Percentiles rank a stretch among this genome's conserved stretches.
Conservation (phyloP, 2,329 filamentous ascomycete genomes). For the Elsinoe ampelina region DNA sequence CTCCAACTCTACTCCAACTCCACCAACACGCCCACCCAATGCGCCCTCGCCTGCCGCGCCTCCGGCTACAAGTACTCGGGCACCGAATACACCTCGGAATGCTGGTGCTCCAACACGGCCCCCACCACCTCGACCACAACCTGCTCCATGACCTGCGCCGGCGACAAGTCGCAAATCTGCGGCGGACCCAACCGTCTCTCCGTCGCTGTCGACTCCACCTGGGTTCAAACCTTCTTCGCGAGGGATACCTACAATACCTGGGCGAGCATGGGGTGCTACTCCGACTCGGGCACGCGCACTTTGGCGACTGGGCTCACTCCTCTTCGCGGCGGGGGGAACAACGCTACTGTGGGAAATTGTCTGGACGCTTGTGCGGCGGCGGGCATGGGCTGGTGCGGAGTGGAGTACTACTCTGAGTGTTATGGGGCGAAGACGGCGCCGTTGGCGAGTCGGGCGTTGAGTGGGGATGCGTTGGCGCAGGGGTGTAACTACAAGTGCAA, state of each 20-base stretch:
- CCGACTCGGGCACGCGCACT: slow-evolving; percentile 19
- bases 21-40: slow-evolving; percentile 20
- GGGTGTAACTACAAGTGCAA: slow-evolving; percentile 24
- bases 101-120: slow-evolving; percentile 18
- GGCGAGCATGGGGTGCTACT: slow-evolving; percentile 23
- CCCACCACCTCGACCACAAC: not conserved
- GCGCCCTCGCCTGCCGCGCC: slow-evolving; percentile 21
- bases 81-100: slow-evolving; percentile 25
- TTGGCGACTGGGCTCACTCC: slow-evolving; percentile 18
- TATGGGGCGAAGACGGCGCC: slow-evolving; percentile 19
- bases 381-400: slow-evolving; percentile 22
- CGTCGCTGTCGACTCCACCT: slow-evolving; percentile 20
- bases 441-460: slow-evolving; percentile 11
- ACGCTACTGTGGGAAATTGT: slow-evolving; percentile 23
- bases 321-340: slow-evolving; percentile 19
- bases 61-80: slow-evolving; percentile 24
- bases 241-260: slow-evolving; percentile 18
- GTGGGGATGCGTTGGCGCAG: slow-evolving; percentile 19
- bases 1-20: slow-evolving; percentile 17
- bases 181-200: slow-evolving; percentile 23
- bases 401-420: slow-evolving; percentile 24
- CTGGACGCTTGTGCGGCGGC: slow-evolving; percentile 20
- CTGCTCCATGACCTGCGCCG: slow-evolving; percentile 24
- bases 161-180: slow-evolving; percentile 24
- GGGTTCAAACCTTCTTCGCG: slow-evolving; percentile 22